Base-by-base conservation (phyloP, 768 basidiomycete species). In the Nidula microcarpa region DNA sequence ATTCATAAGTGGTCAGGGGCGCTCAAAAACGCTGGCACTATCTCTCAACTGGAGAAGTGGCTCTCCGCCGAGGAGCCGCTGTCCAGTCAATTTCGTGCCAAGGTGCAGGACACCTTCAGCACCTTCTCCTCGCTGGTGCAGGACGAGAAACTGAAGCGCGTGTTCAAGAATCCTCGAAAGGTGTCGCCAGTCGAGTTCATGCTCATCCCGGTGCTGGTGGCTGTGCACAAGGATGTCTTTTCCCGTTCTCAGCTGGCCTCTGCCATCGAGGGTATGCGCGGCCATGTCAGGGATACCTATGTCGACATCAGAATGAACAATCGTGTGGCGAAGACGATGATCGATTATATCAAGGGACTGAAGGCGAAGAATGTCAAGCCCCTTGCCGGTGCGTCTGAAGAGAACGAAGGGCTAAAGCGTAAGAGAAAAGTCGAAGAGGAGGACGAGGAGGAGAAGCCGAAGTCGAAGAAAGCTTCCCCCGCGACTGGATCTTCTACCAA, bases 161-260 rank as follows among this genome's bases (percentile, higher is more conserved):
- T 68, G 17, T 78, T 86, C 62, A 63, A 69, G 64, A 65, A 56
- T 64, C 36, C 59, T 44, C 68, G 72, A 57, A 84, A 82, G 37
- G 73, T 90, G 1, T 75, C 87, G 0, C 89, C 89, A 0, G 71
- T 89, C 39, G 89, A 91, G 63, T 82, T 91, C 56, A 73, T 87
- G 46, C 68, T 77, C 56, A 77, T 81, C 47, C 72, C 72, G 17
- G 59, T 87, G 3, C 65, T 90, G 17, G 77, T 89, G 13, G 74
- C 75, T 10, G 63, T 73, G n/a, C 71, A 77, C 51, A 81, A 75
- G 65, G 66, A 72, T 11, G 62, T 49, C 9, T 57, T 79, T 52
- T 62, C 69, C 2, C 39, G 71, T 55, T 56, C 55, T 0, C 74
- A 76, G 62, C 59, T 89, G 39, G 71, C 78, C 0, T 56, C 61